Base-by-base conservation (phyloP, 192 early-diverging fungal genomes). In the Linnemannia elongata region DNA sequence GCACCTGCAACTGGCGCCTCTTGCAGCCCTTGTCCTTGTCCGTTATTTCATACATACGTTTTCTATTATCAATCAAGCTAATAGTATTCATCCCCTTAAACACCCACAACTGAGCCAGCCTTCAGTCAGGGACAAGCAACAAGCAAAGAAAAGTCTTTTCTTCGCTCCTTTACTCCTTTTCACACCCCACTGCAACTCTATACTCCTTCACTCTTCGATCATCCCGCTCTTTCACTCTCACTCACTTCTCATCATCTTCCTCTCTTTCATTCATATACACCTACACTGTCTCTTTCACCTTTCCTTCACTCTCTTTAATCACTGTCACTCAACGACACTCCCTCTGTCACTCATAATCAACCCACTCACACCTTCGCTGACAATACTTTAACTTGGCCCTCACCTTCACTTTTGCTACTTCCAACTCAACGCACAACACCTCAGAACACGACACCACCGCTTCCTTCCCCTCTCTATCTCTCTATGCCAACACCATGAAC, bases 401-500 rank as follows among this genome's bases (percentile, higher is more conserved):
- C 42, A 45, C n/a, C 24, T 42, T n/a, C 41, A n/a, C 72, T 45
- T n/a, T 30, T 36, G 3, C 15, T n/a, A 8, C 15, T 36, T 20
- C 38, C 20, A 18, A 39, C 69, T 22, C 30, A 12, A 69, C 69
- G 20, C 69, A 17, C 38, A 15, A 57, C n/a, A 4, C 22, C 52
- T 27, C 47, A 17, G 47, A 12, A 12, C 47, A 49, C 47, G 2
- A 49, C 47, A 27, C 24, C 55, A 0, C 55, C 55, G 2, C 55
- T 24, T 27, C 4, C 6, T 10, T 5, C 55, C 22, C 55, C 8
- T 27, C 55, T 57, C 55, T 57, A 39, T 69, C 8, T 27, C 55
- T 57, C 55, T 57, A 39, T 69, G 71, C 41, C 39, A 41, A 42
- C n/a, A 72, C 24, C 38, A 72, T 72, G 71, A 72, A 42, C 38